These are phyloP conservation scores for Sporisorium exsertum DNA, from an alignment of 1,284 basidiomycete genomes.

Conservation along the genomic window DNA sequence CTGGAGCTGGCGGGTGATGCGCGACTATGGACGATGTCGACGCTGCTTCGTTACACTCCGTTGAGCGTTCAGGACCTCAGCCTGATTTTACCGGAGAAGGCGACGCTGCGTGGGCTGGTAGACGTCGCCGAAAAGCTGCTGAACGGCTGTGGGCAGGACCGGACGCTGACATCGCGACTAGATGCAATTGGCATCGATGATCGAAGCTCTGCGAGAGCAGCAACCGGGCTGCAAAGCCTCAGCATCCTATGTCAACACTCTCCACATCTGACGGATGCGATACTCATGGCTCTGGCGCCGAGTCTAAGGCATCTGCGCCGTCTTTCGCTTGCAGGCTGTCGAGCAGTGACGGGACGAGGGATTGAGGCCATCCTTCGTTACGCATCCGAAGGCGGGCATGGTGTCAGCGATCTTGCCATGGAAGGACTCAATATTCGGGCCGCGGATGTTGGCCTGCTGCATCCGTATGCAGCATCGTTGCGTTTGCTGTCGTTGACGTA, in stretches of 20 bases:
- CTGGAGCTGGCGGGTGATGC: slow-evolving; percentile 64
- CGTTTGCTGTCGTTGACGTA: slow-evolving; percentile 54
- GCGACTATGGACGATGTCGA: slow-evolving; percentile 51
- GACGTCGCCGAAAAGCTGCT: slow-evolving; percentile 39
- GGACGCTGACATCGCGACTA: slow-evolving; percentile 4
- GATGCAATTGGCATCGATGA: slow-evolving; percentile 5
- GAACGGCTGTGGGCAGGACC: neutral
- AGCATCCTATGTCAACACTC: slow-evolving; percentile 55
- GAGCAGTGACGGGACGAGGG: slow-evolving; percentile 54
- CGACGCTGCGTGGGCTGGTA: slow-evolving; percentile 31
- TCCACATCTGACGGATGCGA: slow-evolving; percentile 52
- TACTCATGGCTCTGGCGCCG: slow-evolving; percentile 43
- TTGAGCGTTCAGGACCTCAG: slow-evolving; percentile 29
- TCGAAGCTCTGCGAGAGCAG: neutral
- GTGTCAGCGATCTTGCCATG: slow-evolving; percentile 54
- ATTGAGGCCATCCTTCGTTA: slow-evolving; percentile 46
- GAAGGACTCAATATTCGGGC: slow-evolving; percentile 56
- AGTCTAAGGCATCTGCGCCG: slow-evolving; percentile 42
- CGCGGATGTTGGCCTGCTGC: slow-evolving; percentile 29
- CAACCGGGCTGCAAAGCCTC: slow-evolving; percentile 40
- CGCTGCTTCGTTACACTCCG: slow-evolving; percentile 44
- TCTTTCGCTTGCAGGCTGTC: slow-evolving; percentile 61
- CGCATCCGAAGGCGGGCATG: slow-evolving; percentile 8
- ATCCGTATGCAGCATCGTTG: slow-evolving; percentile 25
- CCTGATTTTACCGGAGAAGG: slow-evolving; percentile 49